A percentile compares a stretch with the other conserved stretches of the same genome.
phyloP scores from a whole-genome alignment of 2,329 filamentous ascomycete species.

The Lecanicillium sp. region DNA sequence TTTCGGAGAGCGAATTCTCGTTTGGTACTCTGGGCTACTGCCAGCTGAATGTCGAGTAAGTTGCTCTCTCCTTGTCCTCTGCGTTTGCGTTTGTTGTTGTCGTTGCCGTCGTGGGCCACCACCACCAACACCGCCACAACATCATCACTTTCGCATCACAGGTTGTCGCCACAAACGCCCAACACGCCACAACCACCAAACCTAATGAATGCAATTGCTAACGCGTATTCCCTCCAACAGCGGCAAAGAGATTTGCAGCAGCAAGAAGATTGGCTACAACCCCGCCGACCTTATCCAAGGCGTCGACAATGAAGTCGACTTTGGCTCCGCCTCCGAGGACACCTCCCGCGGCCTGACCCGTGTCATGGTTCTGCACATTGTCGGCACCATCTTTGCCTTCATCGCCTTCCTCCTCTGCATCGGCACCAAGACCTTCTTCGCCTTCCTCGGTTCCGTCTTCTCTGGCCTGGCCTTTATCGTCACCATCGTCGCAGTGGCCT shows the following conservation, averaged over 20 bases:
- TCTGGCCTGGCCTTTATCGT: conserved; percentile 41
- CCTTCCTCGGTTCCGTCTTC: conserved; percentile 41
- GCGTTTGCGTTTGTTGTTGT: neutral
- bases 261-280: conserved; percentile 44
- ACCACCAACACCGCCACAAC: too few relatives aligned
- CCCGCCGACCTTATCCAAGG: conserved; percentile 35
- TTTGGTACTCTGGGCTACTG: conserved; percentile 58
- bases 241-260: conserved; percentile 38
- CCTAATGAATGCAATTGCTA: conserved; percentile 3
- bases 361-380: conserved; percentile 54
- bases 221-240: conserved; percentile 10
- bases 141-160: too few relatives aligned
- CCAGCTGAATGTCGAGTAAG: conserved; percentile 20
- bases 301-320: conserved; percentile 25
- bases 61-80: neutral
- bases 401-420: conserved; percentile 41
- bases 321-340: conserved; percentile 32
- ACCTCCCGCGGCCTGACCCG: conserved; percentile 43
- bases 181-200: too few relatives aligned
- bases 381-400: conserved; percentile 49
- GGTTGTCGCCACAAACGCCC: too few relatives aligned
- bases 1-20: conserved; percentile 28
- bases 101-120: neutral
- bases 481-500: conserved; percentile 38
- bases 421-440: conserved; percentile 38